Conservation (phyloP, 164 flowering plant genomes). For the Dillenia suffruticosa region DNA sequence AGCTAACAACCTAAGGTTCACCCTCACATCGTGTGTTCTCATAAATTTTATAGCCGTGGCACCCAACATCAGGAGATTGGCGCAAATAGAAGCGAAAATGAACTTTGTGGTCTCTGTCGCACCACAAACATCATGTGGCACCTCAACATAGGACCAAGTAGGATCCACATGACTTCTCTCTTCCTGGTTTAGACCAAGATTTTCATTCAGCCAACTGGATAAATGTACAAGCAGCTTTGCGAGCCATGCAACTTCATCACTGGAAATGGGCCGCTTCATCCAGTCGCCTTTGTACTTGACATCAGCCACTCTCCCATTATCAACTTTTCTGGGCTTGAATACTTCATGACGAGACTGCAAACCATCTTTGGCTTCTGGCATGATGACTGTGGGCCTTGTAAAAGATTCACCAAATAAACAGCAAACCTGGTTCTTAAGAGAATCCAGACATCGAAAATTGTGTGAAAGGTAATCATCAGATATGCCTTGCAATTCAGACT, state of each 20-base stretch:
- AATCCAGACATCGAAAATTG: constrained; percentile 43
- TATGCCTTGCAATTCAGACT: constrained; percentile 61
- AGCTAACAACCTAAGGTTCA: constrained; percentile 71
- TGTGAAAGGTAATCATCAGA: constrained; percentile 43
- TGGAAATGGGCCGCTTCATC: constrained; percentile 81
- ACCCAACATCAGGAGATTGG: constrained; percentile 39
- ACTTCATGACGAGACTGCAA: constrained; percentile 45
- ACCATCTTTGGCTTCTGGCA: constrained; percentile 18
- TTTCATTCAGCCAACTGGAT: constrained; percentile 60
- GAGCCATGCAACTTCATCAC: constrained; percentile 82
- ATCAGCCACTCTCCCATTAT: constrained; percentile 28
- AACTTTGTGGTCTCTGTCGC: constrained; percentile 34
- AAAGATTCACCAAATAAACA: constrained; percentile 44
- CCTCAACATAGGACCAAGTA: constrained; percentile 38
- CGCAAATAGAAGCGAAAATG: constrained; percentile 29
- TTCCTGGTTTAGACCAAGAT: constrained; percentile 45
- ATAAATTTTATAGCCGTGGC: constrained; percentile 24
- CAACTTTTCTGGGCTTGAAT: constrained; percentile 66
- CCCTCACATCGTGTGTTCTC: constrained; percentile 55
- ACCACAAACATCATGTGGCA: constrained; percentile 37
- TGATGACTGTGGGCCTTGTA: constrained; percentile 15
- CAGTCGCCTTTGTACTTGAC: constrained; percentile 80
- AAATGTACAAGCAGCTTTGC: constrained; percentile 56
- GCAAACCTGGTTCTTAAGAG: constrained; percentile 45
- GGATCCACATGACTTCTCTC: constrained; percentile 13